A percentile compares a stretch with the other conserved stretches of the same genome.
phyloP scores from a whole-genome alignment of 805 yeast genomes.

The Pichia pseudocactophila region DNA sequence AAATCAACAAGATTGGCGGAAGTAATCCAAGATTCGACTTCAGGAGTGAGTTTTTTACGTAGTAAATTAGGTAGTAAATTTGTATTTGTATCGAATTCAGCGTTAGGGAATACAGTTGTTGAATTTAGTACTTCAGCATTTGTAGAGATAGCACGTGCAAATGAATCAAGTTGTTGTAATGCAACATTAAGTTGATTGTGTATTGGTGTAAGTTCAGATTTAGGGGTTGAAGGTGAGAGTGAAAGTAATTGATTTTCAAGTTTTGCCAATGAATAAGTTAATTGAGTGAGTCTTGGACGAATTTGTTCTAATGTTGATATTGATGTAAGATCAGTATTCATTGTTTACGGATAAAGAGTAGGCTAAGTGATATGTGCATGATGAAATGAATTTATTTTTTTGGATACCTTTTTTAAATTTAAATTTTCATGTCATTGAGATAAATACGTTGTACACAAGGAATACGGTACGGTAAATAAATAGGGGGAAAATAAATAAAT shows the following conservation, averaged over 20 bases:
- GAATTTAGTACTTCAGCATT: conserved; percentile 49
- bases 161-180: conserved; percentile 70
- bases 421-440: not conserved
- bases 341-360: not conserved
- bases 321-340: conserved; percentile 37
- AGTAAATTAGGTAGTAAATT: conserved; percentile 75
- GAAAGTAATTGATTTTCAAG: conserved; percentile 38
- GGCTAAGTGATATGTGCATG: too few species aligned
- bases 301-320: conserved; percentile 54
- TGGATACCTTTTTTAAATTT: too few species aligned
- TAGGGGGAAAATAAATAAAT: not conserved
- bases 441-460: not conserved
- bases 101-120: conserved; percentile 77
- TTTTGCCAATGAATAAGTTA: conserved; percentile 51
- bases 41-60: conserved; percentile 84
- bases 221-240: conserved; percentile 21
- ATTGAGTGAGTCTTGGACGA: conserved; percentile 51
- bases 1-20: conserved; percentile 12
- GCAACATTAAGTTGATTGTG: conserved; percentile 81
- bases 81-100: conserved; percentile 80
- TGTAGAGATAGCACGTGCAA: conserved; percentile 59
- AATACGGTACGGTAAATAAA: not conserved
- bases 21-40: conserved; percentile 76
- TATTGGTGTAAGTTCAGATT: conserved; percentile 42
- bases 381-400: too few species aligned